Evolutionary conservation across 1,284 basidiomycete genomes (phyloP), one percentile per base, ranked within the genome.

Genomic region (Testicularia cyperi): DNA sequence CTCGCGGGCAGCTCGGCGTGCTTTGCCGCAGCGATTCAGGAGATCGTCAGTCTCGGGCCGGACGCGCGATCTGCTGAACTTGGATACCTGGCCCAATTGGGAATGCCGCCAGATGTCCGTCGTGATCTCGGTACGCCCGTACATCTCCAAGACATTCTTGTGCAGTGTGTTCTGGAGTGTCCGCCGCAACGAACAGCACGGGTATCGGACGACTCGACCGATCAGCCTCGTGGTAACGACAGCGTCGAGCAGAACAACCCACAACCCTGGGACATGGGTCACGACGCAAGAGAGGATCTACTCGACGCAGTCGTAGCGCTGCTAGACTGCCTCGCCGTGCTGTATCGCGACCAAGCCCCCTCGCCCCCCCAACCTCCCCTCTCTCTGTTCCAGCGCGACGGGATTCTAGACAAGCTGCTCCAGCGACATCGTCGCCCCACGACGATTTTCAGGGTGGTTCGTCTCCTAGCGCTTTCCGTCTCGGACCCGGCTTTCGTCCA

Each of bases 161-260:
- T 38, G 6, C 61, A 65, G 31, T 55, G 48, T 21, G 31, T 68
- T 9, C 33, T 44, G 19, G 61, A 58, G 16, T 54, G 54, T 26
- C 44, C 29, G 14, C 33, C 22, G 16, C 16, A n/a, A n/a, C n/a
- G n/a, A n/a, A n/a, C n/a, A n/a, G n/a, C n/a, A n/a, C n/a, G n/a
- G n/a, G n/a, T n/a, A n/a, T n/a, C n/a, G n/a, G n/a, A n/a, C n/a
- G n/a, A n/a, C n/a, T n/a, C n/a, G n/a, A n/a, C n/a, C n/a, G n/a
- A n/a, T n/a, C n/a, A n/a, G n/a, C n/a, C n/a, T n/a, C n/a, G n/a
- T n/a, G n/a, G n/a, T n/a, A n/a, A n/a, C n/a, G n/a, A n/a, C n/a
- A n/a, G n/a, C n/a, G n/a, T n/a, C n/a, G n/a, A n/a, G n/a, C n/a
- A n/a, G n/a, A n/a, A n/a, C n/a, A n/a, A n/a, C n/a, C n/a, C n/a